Conservation (phyloP, 441 rosid species). For the Adansonia gregorii region DNA sequence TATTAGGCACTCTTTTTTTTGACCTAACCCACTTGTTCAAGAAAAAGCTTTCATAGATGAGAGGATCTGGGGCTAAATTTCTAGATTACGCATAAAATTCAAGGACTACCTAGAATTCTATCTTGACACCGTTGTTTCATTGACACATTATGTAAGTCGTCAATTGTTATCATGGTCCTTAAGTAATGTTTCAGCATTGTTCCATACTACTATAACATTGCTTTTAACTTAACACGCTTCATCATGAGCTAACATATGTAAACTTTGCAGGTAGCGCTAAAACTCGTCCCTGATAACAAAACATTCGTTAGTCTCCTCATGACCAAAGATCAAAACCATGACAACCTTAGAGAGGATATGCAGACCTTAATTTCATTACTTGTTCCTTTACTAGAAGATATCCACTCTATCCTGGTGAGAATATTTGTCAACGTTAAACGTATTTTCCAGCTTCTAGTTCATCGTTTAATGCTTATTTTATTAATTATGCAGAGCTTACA, state of each 20-base stretch:
- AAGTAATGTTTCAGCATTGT: not conserved
- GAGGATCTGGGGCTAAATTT: not conserved
- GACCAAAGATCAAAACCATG: conserved; percentile 53
- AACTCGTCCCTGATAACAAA: conserved; percentile 67
- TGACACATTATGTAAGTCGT: not conserved
- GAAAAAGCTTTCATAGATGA: conserved; percentile 1
- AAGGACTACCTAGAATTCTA: conserved; percentile 1
- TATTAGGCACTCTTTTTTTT: not conserved
- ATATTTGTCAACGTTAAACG: not conserved
- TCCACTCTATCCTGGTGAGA: conserved; percentile 65
- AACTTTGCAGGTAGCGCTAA: conserved; percentile 68
- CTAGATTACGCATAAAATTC: conserved; percentile 1
- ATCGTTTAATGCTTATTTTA: conserved; percentile 1
- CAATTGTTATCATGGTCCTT: not conserved
- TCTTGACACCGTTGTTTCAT: conserved; percentile 8
- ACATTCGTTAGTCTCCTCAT: conserved; percentile 60
- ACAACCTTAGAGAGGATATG: conserved; percentile 57
- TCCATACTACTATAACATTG: not conserved
- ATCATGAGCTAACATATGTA: not conserved
- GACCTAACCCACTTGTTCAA: not conserved
- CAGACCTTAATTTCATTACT: conserved; percentile 58
- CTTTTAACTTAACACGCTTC: not conserved
- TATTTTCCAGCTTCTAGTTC: not conserved
- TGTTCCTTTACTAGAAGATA: conserved; percentile 62
- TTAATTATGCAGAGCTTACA: conserved; percentile 47